Evolutionary conservation across 2,329 filamentous ascomycete genomes (phyloP).

Genomic region (Aplosporella prunicola): DNA sequence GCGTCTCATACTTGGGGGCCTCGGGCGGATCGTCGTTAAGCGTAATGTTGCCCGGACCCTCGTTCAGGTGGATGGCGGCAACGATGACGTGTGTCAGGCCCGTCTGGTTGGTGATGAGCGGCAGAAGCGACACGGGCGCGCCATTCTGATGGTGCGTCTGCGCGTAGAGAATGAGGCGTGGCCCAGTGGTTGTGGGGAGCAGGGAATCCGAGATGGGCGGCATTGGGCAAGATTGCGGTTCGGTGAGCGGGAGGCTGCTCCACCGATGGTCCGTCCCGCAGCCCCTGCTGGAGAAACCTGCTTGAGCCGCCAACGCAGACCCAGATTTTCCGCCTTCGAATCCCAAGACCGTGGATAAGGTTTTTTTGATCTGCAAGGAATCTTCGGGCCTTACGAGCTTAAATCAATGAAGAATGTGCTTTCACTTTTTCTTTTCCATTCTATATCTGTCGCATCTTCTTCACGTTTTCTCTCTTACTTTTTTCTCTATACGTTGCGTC

Average conservation of each 20-base stretch:
- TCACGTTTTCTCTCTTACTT: no score
- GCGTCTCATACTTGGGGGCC: slow-evolving; percentile 55
- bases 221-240: slow-evolving; percentile 16
- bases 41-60: slow-evolving; percentile 54
- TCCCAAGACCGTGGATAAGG: no score
- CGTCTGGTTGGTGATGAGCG: slow-evolving; percentile 49
- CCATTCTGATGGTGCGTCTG: slow-evolving; percentile 53
- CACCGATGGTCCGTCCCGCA: background rate
- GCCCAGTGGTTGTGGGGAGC: slow-evolving; percentile 25
- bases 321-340: no score
- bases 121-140: slow-evolving; percentile 51
- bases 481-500: no score
- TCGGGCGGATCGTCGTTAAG: slow-evolving; percentile 71
- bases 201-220: slow-evolving; percentile 20
- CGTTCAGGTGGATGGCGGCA: slow-evolving; percentile 76
- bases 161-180: slow-evolving; percentile 49
- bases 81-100: slow-evolving; percentile 74
- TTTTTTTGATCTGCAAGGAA: no score
- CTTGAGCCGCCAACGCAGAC: no score
- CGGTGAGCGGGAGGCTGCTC: slow-evolving; percentile 1
- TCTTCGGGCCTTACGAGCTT: no score
- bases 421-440: no score
- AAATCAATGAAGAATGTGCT: no score
- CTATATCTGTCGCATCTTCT: no score
- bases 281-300: no score